Evolutionary conservation across 306 rosid genomes (phyloP).

Genomic region (Morella rubra): DNA sequence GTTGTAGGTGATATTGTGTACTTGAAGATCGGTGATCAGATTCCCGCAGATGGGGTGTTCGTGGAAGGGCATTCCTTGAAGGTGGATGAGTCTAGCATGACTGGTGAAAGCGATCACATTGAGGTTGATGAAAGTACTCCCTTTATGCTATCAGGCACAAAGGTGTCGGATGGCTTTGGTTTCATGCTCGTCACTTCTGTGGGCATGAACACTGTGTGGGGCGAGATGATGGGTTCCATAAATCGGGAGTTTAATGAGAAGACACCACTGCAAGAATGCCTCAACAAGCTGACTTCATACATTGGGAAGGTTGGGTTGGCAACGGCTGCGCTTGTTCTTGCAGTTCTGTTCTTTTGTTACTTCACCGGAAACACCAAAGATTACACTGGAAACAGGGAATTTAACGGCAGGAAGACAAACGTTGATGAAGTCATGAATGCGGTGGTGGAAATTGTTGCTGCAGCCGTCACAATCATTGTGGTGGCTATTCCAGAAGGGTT

Average conservation of each 20-base stretch:
- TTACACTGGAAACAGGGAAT: slow-evolving; percentile 6
- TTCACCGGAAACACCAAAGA: slow-evolving; percentile 28
- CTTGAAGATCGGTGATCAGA: slow-evolving; percentile 30
- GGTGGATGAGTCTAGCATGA: slow-evolving; percentile 34
- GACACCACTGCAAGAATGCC: slow-evolving; percentile 24
- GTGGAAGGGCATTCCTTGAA: slow-evolving; percentile 26
- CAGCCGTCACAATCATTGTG: slow-evolving; percentile 26
- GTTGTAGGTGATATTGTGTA: slow-evolving; percentile 27
- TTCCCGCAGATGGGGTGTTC: slow-evolving; percentile 31
- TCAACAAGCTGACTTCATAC: slow-evolving; percentile 22
- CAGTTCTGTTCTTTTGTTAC: slow-evolving; percentile 20
- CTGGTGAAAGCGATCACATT: slow-evolving; percentile 25
- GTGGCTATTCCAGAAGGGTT: background rate
- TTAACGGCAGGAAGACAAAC: background rate
- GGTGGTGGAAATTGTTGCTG: slow-evolving; percentile 17
- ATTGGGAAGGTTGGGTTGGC: slow-evolving; percentile 27
- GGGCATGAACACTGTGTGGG: slow-evolving; percentile 18
- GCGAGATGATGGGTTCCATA: slow-evolving; percentile 32
- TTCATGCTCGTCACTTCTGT: slow-evolving; percentile 18
- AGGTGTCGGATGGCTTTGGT: slow-evolving; percentile 30
- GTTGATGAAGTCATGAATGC: slow-evolving; percentile 19
- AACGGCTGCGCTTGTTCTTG: slow-evolving; percentile 21
- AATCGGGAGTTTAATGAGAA: slow-evolving; percentile 15
- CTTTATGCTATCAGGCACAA: slow-evolving; percentile 29
- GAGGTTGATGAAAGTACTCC: slow-evolving; percentile 19